These are phyloP conservation scores for Oxytropis ochrocephala DNA, from an alignment of 306 rosid species.

Conservation along the genomic window DNA sequence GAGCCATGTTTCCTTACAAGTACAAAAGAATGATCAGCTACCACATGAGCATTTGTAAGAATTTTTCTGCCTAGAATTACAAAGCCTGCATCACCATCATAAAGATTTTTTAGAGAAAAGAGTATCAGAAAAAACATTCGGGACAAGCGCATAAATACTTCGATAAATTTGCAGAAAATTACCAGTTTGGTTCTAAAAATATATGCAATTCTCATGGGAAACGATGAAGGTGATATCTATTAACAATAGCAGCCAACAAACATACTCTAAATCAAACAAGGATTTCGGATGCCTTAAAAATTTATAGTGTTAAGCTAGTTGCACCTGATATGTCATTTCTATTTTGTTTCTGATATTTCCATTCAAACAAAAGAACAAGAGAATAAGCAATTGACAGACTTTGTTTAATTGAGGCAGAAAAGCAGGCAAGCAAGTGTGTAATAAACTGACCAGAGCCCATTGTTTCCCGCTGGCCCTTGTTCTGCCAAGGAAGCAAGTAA, in stretches of 20 bases:
- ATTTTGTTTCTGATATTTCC: background rate
- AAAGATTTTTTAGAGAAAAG: too few relatives aligned
- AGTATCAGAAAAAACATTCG: background rate
- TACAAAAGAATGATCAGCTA: slow-evolving; percentile 83
- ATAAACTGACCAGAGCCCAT: slow-evolving; percentile 68
- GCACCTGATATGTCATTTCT: background rate
- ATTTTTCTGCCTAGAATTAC: slow-evolving; percentile 62
- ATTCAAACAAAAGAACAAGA: too few relatives aligned
- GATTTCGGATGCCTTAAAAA: too few relatives aligned
- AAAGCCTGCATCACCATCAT: slow-evolving; percentile 45
- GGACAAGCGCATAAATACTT: background rate
- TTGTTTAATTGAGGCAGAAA: too few relatives aligned
- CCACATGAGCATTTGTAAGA: slow-evolving; percentile 91
- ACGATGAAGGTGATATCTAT: too few relatives aligned
- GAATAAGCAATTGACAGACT: too few relatives aligned
- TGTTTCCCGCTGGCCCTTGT: slow-evolving; percentile 85
- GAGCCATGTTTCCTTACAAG: slow-evolving; percentile 94
- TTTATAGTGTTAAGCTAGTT: too few relatives aligned
- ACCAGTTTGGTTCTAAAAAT: background rate
- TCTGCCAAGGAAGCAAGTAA: slow-evolving; percentile 90
- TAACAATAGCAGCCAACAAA: too few relatives aligned
- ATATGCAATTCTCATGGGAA: background rate
- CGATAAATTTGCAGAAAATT: background rate
- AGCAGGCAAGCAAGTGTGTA: background rate
- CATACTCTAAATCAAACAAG: too few relatives aligned